Conservation (phyloP, 2,329 filamentous ascomycete genomes). For the Microdochium bolleyi region DNA sequence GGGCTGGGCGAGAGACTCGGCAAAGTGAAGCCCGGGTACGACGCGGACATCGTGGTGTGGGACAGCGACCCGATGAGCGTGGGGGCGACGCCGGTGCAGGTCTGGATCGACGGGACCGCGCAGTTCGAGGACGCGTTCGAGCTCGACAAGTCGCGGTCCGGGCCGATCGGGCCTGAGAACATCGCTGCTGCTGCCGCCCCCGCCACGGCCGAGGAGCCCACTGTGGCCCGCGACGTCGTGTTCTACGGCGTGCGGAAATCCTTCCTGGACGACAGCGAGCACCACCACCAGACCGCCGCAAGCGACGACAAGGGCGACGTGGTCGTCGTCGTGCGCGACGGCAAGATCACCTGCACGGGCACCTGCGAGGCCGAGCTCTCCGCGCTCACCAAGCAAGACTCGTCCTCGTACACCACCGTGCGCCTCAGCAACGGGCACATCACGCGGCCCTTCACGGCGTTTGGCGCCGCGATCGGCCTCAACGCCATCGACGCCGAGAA, state of each 20-base stretch:
- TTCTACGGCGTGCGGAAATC: conserved; percentile 49
- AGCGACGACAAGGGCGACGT: conserved; percentile 11
- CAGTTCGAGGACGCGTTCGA: conserved; percentile 49
- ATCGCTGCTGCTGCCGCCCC: conserved; percentile 24
- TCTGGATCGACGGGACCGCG: conserved; percentile 54
- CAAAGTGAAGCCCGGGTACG: conserved; percentile 53
- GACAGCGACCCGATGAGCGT: conserved; percentile 54
- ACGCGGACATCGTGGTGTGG: conserved; percentile 56
- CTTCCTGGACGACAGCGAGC: conserved; percentile 36
- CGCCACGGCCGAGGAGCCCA: conserved; percentile 32
- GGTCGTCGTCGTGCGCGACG: conserved; percentile 40
- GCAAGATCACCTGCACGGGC: conserved; percentile 50
- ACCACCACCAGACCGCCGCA: conserved; percentile 1
- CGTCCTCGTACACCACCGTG: conserved; percentile 26
- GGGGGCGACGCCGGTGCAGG: conserved; percentile 50
- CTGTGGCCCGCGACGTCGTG: conserved; percentile 30
- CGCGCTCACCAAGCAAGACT: conserved; percentile 23
- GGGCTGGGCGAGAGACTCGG: conserved; percentile 50
- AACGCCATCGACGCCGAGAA: conserved; percentile 54
- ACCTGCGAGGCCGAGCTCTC: conserved; percentile 36
- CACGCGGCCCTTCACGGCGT: conserved; percentile 51
- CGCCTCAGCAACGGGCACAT: conserved; percentile 50
- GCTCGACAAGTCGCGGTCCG: conserved; percentile 38
- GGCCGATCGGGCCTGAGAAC: conserved; percentile 24
- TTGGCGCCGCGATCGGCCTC: conserved; percentile 53